Base-by-base conservation (phyloP, 768 basidiomycete species). In the Podaxis sp. region DNA sequence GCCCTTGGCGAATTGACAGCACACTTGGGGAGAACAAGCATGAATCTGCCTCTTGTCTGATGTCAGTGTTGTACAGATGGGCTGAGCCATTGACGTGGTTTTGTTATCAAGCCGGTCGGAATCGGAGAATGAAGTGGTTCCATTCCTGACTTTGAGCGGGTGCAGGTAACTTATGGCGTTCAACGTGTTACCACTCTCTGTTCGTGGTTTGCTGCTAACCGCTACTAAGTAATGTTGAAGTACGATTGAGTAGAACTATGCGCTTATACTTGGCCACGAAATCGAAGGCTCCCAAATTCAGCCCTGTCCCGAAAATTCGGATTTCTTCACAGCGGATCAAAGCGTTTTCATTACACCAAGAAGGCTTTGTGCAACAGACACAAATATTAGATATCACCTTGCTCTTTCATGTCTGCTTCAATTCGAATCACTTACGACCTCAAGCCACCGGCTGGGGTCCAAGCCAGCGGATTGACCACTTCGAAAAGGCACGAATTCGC, bases 391-490 rank as follows among this genome's bases (percentile, higher is more conserved):
- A 61, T 37, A 55, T 61, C 61, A 51, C 37, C 48, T 28, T 57
- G 50, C 58, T 50, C 36, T 23, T 16, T 54, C 32, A 70, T 70
- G 65, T 68, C 69, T 27, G 52, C 68, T 50, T 62, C 68, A 46
- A 68, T 83, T 62, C 72, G 72, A 16, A 72, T 81, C 66, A 70
- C 72, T 55, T 83, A 84, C 64, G 67, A 76, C 23, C 71, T 83
- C 61, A 71, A 74, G 55, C 76, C 78, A 27, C 82, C 82, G 14
- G 55, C 69, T 4, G 72, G 71, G 18, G 65, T 65, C 14, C 63
- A 67, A 23, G 55, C 63, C 44, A 55, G 42, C 18, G 58, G 51
- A 4, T 61, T 74, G 14, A 61, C 38, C 10, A 55, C 63, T 1
- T 65, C 68, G 16, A 72, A 69, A 32, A 61, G 57, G 1, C 63